These are phyloP conservation scores for Yarrowia porcina DNA, from an alignment of 805 yeast species.

Conservation along the genomic window DNA sequence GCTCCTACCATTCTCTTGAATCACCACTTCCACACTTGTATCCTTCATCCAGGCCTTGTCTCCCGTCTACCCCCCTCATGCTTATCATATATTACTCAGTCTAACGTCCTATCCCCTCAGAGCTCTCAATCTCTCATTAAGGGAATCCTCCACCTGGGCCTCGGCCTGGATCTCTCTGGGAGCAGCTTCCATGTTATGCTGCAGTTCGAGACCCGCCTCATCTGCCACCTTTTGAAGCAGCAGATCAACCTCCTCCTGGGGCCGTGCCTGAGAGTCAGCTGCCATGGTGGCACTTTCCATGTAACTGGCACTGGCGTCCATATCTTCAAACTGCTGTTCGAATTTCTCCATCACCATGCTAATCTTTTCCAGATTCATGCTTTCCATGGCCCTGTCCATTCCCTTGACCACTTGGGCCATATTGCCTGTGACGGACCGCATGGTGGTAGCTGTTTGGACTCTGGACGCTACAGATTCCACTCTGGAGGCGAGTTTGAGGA, in stretches of 20 bases:
- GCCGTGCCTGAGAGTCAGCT: slow-evolving; percentile 84
- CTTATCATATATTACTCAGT: background rate
- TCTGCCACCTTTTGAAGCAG: slow-evolving; percentile 91
- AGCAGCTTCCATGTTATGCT: slow-evolving; percentile 66
- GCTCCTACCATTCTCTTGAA: no score
- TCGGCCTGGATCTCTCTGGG: slow-evolving; percentile 43
- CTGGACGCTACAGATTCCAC: slow-evolving; percentile 95
- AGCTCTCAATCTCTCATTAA: slow-evolving; percentile 87
- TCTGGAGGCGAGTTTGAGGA: slow-evolving; percentile 77
- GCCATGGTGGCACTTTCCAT: slow-evolving; percentile 87
- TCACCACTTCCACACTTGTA: no score
- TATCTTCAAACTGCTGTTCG: slow-evolving; percentile 91
- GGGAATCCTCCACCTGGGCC: slow-evolving; percentile 74
- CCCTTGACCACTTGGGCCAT: slow-evolving; percentile 92
- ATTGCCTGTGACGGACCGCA: slow-evolving; percentile 90
- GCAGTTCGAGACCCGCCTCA: slow-evolving; percentile 92
- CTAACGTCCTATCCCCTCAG: slow-evolving; percentile 41
- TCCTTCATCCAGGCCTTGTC: no score
- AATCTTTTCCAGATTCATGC: slow-evolving; percentile 91
- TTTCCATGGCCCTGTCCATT: slow-evolving; percentile 93
- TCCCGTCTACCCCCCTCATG: no score
- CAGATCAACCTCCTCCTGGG: slow-evolving; percentile 92
- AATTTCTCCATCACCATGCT: slow-evolving; percentile 96
- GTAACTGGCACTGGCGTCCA: slow-evolving; percentile 89
- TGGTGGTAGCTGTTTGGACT: slow-evolving; percentile 96